Evolutionary conservation across 208 protist genomes (phyloP), one percentile per base, ranked within the genome.

Genomic region (Borovskyia barvae): DNA sequence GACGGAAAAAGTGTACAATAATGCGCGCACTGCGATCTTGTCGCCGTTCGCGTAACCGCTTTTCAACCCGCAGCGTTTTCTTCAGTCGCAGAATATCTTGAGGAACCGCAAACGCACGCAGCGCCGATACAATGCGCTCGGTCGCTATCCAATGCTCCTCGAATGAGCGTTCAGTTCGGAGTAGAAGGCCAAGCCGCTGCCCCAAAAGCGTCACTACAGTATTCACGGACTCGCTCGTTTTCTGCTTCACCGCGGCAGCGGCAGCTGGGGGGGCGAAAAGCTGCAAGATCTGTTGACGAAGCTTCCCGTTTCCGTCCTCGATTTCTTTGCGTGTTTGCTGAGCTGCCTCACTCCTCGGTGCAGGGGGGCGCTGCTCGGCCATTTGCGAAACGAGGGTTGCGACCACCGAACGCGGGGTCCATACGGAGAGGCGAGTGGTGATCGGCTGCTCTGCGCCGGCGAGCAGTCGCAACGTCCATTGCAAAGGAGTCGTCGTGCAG

Each of bases 91-190:
- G 32, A 24, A 89, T 63, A 48, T 80, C 78, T 54, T 84, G 77
- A 26, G 77, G 75, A 20, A 90, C 62, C 45, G 75, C 75, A 60
- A 77, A 87, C n/a, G 70, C 39, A 19, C 73, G 33, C 17, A 92
- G 66, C 6, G 85, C 79, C 22, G 51, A 71, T 36, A 63, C 66
- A 24, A 92, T 67, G 26, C 74, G 70, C 45, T 78, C 74, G 19
- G 85, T 87, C 30, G 85, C 82, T 5, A 46, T 62, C 85, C 85
- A 92, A 33, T 70, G 69, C 32, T 85, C 80, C 52, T 92, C 82
- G 40, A 84, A 92, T 8, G 66, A 65, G 14, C 64, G 65, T 51
- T 92, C 85, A 3, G 66, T 78, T 43, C 81, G 80, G 12, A 92
- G 45, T 15, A 92, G 59, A 2, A 54, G 47, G 33, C 40, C 40